Conservation (phyloP, 345 rosid species). For the Rubroshorea leprosula region DNA sequence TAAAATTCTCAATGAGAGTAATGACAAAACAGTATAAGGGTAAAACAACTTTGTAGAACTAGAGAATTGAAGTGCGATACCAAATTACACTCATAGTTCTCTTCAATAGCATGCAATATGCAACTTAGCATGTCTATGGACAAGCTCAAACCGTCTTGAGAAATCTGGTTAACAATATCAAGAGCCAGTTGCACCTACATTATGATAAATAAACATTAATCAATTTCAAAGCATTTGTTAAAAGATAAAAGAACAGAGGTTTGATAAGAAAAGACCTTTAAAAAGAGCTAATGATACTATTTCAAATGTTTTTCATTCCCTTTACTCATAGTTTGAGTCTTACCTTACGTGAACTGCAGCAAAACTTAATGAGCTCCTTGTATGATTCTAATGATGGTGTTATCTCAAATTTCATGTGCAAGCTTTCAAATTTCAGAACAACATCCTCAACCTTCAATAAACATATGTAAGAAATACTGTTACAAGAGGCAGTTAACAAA, state of each 20-base stretch:
- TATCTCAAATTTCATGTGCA: conserved; percentile 53
- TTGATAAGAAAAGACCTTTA: too few species aligned
- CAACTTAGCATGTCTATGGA: conserved; percentile 43
- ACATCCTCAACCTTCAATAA: conserved; percentile 56
- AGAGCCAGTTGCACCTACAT: conserved; percentile 72
- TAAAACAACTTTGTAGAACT: too few species aligned
- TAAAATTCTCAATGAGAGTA: not conserved
- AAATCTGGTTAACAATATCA: conserved; percentile 59
- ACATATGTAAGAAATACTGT: too few species aligned
- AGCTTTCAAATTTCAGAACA: conserved; percentile 46
- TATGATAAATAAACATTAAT: conserved; percentile 17
- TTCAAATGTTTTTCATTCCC: conserved; percentile 2
- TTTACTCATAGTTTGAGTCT: conserved; percentile 1
- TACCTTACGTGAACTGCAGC: conserved; percentile 62
- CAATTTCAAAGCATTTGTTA: conserved; percentile 2
- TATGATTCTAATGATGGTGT: conserved; percentile 55
- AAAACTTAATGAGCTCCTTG: conserved; percentile 46
- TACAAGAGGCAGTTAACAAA: too few species aligned
- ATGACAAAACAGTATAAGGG: too few species aligned
- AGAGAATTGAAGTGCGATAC: conserved; percentile 28
- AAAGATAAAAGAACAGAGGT: too few species aligned
- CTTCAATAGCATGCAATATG: conserved; percentile 50
- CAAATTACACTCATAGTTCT: conserved; percentile 55
- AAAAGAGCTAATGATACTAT: not conserved
- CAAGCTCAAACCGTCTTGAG: conserved; percentile 43